phyloP scores from a whole-genome alignment of 306 rosid genomes.

The Pterocarpus macrocarpus region DNA sequence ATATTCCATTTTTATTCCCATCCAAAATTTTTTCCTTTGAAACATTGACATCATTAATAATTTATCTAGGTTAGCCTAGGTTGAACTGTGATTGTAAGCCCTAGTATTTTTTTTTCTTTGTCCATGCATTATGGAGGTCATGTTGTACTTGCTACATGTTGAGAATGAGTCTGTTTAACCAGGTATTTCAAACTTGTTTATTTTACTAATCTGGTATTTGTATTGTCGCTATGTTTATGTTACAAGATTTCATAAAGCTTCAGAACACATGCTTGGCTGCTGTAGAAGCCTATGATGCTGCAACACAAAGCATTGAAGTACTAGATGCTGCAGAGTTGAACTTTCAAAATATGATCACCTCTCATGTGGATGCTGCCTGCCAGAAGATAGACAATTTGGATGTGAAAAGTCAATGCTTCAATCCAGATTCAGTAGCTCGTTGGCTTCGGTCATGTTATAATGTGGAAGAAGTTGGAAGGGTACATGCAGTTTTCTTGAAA shows the following conservation, averaged over 20 bases:
- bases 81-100: constrained; percentile 22
- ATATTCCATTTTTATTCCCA: background rate
- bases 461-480: constrained; percentile 63
- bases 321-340: constrained; percentile 69
- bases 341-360: constrained; percentile 65
- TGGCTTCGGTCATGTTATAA: constrained; percentile 72
- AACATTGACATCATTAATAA: constrained; percentile 11
- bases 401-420: constrained; percentile 61
- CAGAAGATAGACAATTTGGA: constrained; percentile 69
- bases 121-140: constrained; percentile 23
- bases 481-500: constrained; percentile 69
- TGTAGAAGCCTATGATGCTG: constrained; percentile 70
- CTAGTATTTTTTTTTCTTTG: background rate
- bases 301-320: constrained; percentile 69
- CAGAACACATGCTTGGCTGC: constrained; percentile 72
- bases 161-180: constrained; percentile 26
- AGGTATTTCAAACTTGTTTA: constrained; percentile 21
- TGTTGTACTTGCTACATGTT: constrained; percentile 30
- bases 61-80: constrained; percentile 17
- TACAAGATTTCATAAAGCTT: constrained; percentile 68
- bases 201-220: constrained; percentile 30
- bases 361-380: constrained; percentile 67
- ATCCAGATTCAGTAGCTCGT: constrained; percentile 61
- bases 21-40: background rate
- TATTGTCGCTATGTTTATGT: constrained; percentile 42